Percentiles rank a stretch among this genome's conserved stretches.
These are phyloP conservation scores for Sesbania bispinosa DNA, from an alignment of 306 rosid species.

Conservation along the genomic window DNA sequence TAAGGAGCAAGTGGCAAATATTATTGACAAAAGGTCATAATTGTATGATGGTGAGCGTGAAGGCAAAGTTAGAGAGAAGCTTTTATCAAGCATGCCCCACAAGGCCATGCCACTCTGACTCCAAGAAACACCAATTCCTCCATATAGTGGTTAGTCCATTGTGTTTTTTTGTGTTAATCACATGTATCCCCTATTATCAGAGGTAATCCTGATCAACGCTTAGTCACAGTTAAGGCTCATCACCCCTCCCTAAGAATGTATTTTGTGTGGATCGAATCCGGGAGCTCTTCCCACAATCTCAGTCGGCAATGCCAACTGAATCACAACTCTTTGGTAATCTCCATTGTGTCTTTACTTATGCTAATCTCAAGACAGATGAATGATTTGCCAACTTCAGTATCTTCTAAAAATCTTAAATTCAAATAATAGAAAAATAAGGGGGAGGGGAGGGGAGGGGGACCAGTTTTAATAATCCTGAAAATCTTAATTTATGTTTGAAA, in stretches of 20 bases:
- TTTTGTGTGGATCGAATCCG: no score
- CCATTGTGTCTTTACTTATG: no score
- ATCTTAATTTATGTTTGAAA: neutral
- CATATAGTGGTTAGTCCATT: conserved; percentile 22
- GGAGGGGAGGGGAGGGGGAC: neutral
- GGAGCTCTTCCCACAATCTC: no score
- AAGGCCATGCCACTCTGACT: no score
- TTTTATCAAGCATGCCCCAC: conserved; percentile 44
- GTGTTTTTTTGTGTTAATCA: no score
- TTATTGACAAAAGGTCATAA: conserved; percentile 32
- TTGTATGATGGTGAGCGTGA: conserved; percentile 32
- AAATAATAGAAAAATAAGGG: neutral
- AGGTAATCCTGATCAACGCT: no score
- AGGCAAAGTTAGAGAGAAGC: conserved; percentile 29
- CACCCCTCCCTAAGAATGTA: no score
- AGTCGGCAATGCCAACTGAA: no score
- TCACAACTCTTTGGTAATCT: no score
- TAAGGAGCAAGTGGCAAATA: conserved; percentile 35
- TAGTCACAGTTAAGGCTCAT: no score
- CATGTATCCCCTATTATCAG: no score
- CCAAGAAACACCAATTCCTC: no score
- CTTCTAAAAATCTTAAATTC: neutral
- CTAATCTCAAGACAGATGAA: conserved; percentile 8
- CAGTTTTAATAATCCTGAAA: neutral
- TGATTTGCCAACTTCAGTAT: conserved; percentile 5